Evolutionary conservation across 805 yeast species (phyloP).

Genomic region (Saccharomycopsis olivae): DNA sequence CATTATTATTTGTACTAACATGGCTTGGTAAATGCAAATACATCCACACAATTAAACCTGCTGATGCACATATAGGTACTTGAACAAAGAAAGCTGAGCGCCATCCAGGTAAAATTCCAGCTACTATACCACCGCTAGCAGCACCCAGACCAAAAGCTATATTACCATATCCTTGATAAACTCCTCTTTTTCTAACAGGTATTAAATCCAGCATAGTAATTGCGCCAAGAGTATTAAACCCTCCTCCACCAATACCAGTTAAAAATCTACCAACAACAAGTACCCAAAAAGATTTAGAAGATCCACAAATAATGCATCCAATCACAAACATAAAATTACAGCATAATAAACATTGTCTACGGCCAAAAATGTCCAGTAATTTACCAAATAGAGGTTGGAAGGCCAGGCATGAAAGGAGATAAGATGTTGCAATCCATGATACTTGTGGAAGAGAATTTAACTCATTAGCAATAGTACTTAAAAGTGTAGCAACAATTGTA

Average conservation of each 20-base stretch:
- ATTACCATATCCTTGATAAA: constrained; percentile 73
- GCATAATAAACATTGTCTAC: constrained; percentile 33
- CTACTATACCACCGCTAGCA: constrained; percentile 54
- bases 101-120: constrained; percentile 64
- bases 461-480: constrained; percentile 49
- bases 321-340: constrained; percentile 33
- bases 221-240: constrained; percentile 64
- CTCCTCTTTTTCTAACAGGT: constrained; percentile 63
- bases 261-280: constrained; percentile 51
- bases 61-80: constrained; percentile 38
- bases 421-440: constrained; percentile 67
- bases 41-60: constrained; percentile 29
- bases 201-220: constrained; percentile 70
- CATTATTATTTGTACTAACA: constrained; percentile 29
- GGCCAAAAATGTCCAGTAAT: constrained; percentile 53
- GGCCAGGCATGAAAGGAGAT: constrained; percentile 57
- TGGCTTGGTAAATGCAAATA: constrained; percentile 34
- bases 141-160: constrained; percentile 65
- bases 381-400: constrained; percentile 70
- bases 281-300: constrained; percentile 24
- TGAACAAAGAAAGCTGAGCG: constrained; percentile 47
- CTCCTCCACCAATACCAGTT: constrained; percentile 91
- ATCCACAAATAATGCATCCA: constrained; percentile 36
- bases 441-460: constrained; percentile 40
- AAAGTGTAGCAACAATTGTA: constrained; percentile 48